Evolutionary conservation across 140 eudicot genomes (phyloP).

Genomic region (Senecio squalidus): DNA sequence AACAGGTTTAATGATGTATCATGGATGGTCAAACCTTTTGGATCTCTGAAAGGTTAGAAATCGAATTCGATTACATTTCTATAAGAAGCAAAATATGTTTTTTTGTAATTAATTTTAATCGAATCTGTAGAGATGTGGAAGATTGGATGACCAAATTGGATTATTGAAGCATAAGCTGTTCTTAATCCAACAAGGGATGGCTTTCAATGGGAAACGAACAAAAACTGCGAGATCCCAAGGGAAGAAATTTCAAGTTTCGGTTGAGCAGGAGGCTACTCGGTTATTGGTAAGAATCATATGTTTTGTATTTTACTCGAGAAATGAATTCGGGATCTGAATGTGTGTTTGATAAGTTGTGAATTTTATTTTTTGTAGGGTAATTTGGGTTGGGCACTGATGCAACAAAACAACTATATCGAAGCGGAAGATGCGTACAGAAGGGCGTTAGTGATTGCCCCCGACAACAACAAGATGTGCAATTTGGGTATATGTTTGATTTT

Average conservation of each 20-base stretch:
- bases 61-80: too few species aligned
- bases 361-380: slow-evolving; percentile 58
- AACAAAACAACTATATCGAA: slow-evolving; percentile 82
- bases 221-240: slow-evolving; percentile 98
- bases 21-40: too few species aligned
- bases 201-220: slow-evolving; percentile 94
- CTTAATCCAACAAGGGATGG: slow-evolving; percentile 96
- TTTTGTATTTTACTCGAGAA: too few species aligned
- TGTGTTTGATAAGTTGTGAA: background rate
- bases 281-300: slow-evolving; percentile 53
- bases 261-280: slow-evolving; percentile 96
- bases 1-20: too few species aligned
- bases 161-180: slow-evolving; percentile 76
- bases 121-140: slow-evolving; percentile 90
- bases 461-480: slow-evolving; percentile 98
- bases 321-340: background rate
- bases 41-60: slow-evolving; percentile 96
- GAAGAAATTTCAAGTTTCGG: slow-evolving; percentile 95
- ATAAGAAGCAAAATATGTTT: too few species aligned
- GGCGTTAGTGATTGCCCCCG: slow-evolving; percentile 84
- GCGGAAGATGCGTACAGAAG: slow-evolving; percentile 96
- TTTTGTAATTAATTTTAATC: too few species aligned
- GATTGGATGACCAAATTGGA: slow-evolving; percentile 92
- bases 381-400: slow-evolving; percentile 99
- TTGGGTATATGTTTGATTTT: slow-evolving; percentile 93